Percentiles rank a stretch among this genome's conserved stretches.
phyloP scores from a whole-genome alignment of 2,329 filamentous ascomycete genomes.

The Epichloe sp. region DNA sequence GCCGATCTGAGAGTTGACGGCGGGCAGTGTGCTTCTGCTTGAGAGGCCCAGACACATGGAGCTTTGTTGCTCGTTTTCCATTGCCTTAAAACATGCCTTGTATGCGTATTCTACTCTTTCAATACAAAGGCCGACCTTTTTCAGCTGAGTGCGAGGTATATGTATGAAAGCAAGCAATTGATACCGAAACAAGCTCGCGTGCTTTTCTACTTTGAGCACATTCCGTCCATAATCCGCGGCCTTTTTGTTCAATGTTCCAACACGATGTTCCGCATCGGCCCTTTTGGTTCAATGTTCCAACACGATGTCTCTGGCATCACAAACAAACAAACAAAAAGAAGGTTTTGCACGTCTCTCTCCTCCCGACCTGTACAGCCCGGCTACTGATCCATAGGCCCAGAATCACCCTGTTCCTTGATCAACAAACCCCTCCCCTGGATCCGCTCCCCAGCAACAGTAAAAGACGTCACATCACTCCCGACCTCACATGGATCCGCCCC shows the following conservation, averaged over 20 bases:
- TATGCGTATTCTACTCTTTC: too few relatives aligned
- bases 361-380: not conserved
- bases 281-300: too few relatives aligned
- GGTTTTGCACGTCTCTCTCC: too few relatives aligned
- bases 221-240: not conserved
- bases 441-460: conserved; percentile 19
- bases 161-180: not conserved
- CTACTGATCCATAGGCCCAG: too few relatives aligned
- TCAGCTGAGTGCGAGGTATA: too few relatives aligned
- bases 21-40: conserved; percentile 34
- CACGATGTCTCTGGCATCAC: not conserved
- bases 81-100: too few relatives aligned
- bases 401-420: not conserved
- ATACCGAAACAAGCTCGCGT: not conserved
- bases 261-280: not conserved
- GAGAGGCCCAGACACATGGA: not conserved
- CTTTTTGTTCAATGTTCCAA: not conserved
- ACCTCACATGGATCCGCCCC: conserved; percentile 25
- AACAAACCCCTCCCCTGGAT: conserved; percentile 19
- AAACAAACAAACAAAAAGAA: not conserved
- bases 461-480: conserved; percentile 18
- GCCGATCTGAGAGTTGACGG: conserved; percentile 59
- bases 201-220: not conserved
- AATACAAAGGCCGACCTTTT: too few relatives aligned
- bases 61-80: not conserved